phyloP scores from a whole-genome alignment of 164 flowering plant genomes.

The Stephania japonica region DNA sequence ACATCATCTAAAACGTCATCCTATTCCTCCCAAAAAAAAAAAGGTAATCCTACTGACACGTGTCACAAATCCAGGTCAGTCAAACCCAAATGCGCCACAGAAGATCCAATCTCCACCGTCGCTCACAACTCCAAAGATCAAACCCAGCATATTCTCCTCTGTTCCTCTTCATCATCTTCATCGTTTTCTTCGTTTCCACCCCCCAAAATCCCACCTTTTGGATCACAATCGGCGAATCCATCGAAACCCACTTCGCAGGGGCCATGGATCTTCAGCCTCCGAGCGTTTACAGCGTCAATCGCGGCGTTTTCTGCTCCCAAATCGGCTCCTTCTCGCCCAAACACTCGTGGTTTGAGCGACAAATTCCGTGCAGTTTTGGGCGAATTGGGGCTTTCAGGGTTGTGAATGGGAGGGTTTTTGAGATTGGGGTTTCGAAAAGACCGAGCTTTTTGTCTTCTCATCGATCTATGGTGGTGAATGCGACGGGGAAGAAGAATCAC shows the following conservation, averaged over 20 bases:
- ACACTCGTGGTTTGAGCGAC: slow-evolving; percentile 8
- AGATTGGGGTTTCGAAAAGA: slow-evolving; percentile 11
- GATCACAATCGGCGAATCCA: neutral
- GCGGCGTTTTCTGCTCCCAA: slow-evolving; percentile 13
- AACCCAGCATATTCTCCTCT: neutral
- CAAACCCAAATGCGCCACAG: neutral
- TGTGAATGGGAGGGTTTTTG: slow-evolving; percentile 13
- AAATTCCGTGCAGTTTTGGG: slow-evolving; percentile 8
- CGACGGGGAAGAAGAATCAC: slow-evolving; percentile 26
- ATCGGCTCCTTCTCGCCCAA: slow-evolving; percentile 12
- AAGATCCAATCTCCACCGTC: neutral
- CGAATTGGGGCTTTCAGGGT: slow-evolving; percentile 12
- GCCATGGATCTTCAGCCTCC: slow-evolving; percentile 12
- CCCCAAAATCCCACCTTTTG: neutral
- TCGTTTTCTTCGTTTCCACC: neutral
- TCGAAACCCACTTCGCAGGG: neutral
- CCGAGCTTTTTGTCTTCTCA: slow-evolving; percentile 3
- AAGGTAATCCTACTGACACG: too few species aligned
- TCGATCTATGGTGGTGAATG: slow-evolving; percentile 15
- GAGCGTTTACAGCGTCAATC: slow-evolving; percentile 5
- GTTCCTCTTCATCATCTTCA: neutral
- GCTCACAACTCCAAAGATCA: neutral
- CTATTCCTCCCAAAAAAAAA: too few species aligned
- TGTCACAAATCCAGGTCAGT: neutral
- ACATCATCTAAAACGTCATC: too few species aligned